Evolutionary conservation across 2,329 filamentous ascomycete genomes (phyloP).

Genomic region (Dryadomyces quercus-mongolicae): DNA sequence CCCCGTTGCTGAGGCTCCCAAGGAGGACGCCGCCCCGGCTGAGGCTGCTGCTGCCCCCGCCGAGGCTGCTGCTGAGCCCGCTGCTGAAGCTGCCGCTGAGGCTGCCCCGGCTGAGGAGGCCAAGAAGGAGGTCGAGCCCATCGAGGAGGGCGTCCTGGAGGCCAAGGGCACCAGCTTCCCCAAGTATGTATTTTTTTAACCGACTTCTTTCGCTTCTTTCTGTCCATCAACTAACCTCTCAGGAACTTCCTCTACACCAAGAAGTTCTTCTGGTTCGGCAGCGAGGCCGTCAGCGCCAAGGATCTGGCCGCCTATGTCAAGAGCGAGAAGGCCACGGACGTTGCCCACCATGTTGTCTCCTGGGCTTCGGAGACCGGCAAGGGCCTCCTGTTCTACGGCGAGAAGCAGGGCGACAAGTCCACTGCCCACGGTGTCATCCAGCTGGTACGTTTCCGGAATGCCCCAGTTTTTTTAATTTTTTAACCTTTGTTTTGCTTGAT

Average conservation of each 20-base stretch:
- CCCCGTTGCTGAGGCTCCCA: slow-evolving; percentile 11
- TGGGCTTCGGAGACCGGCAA: slow-evolving; percentile 93
- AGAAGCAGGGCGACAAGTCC: slow-evolving; percentile 71
- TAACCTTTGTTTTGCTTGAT: not conserved
- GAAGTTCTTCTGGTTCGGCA: slow-evolving; percentile 81
- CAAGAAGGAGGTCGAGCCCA: slow-evolving; percentile 30
- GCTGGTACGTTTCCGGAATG: slow-evolving; percentile 46
- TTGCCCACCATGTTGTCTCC: slow-evolving; percentile 67
- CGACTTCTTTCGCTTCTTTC: not conserved
- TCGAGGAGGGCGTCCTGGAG: slow-evolving; percentile 73
- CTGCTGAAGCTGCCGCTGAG: slow-evolving; percentile 25
- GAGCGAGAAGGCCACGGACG: slow-evolving; percentile 68
- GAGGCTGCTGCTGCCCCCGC: slow-evolving; percentile 12
- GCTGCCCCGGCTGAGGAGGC: slow-evolving; percentile 25
- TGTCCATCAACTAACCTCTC: slow-evolving; percentile 2
- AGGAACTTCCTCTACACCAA: slow-evolving; percentile 86
- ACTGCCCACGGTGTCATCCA: slow-evolving; percentile 72
- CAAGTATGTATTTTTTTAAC: slow-evolving; percentile 52
- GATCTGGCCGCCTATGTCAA: slow-evolving; percentile 67
- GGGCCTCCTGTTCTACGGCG: slow-evolving; percentile 84
- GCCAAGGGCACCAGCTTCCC: slow-evolving; percentile 81
- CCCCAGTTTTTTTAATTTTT: not conserved
- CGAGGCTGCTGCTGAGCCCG: slow-evolving; percentile 12
- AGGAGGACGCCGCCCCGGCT: slow-evolving; percentile 19
- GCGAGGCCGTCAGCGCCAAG: slow-evolving; percentile 59